Conservation (phyloP, 2,329 filamentous ascomycete species). For the Alternaria rosae region DNA sequence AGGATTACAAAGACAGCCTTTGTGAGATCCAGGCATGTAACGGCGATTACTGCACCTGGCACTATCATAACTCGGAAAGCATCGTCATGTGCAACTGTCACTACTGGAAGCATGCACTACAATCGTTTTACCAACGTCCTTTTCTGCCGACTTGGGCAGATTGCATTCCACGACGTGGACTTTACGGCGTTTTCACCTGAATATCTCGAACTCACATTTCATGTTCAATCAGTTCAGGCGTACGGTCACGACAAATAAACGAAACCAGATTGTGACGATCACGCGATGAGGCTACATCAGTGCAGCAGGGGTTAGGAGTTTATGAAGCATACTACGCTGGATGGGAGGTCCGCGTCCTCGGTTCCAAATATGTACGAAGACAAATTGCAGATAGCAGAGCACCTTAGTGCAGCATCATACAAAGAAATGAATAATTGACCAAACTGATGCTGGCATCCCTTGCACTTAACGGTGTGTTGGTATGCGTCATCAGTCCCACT, state of each 20-base stretch:
- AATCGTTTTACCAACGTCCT: not conserved
- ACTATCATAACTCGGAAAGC: not conserved
- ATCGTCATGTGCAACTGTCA: not conserved
- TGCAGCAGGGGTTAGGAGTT: slow-evolving; percentile 6
- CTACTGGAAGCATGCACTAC: not conserved
- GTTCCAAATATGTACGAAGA: not conserved
- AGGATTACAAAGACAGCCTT: slow-evolving; percentile 20
- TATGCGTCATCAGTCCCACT: not conserved
- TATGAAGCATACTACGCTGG: slow-evolving; percentile 1
- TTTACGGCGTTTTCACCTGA: not conserved
- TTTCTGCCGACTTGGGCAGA: not conserved
- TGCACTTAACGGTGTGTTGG: not conserved
- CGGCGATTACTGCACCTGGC: not conserved
- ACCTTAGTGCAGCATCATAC: slow-evolving; percentile 1
- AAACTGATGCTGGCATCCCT: not conserved
- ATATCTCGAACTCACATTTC: not conserved
- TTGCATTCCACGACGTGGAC: not conserved
- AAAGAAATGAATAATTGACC: not conserved
- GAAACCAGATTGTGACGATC: slow-evolving; percentile 8
- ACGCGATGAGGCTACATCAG: not conserved
- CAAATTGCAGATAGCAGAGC: slow-evolving; percentile 5
- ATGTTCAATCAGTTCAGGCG: not conserved
- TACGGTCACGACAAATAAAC: not conserved
- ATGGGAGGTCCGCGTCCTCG: not conserved
- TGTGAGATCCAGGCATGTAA: slow-evolving; percentile 19